Conservation (phyloP, 2,329 filamentous ascomycete species). For the Alternaria consortialis region DNA sequence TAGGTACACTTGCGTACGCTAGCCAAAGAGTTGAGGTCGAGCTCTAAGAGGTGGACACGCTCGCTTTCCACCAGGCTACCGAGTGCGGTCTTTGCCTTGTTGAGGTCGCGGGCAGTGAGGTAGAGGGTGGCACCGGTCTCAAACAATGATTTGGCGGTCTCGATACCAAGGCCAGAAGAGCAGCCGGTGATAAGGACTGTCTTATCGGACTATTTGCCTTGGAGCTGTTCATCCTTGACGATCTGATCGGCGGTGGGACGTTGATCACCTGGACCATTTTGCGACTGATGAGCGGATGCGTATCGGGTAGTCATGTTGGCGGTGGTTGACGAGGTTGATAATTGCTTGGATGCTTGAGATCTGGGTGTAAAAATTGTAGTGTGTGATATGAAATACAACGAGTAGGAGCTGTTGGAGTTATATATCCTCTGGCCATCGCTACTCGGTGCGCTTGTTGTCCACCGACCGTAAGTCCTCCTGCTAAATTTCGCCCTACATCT, state of each 20-base stretch:
- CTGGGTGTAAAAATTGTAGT: too few relatives aligned
- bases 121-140: constrained; percentile 59
- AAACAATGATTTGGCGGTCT: constrained; percentile 52
- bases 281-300: constrained; percentile 15
- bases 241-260: constrained; percentile 55
- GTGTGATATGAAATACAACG: too few relatives aligned
- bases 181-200: constrained; percentile 32
- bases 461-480: too few relatives aligned
- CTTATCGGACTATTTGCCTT: constrained; percentile 24
- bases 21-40: constrained; percentile 32
- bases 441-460: too few relatives aligned
- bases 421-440: too few relatives aligned
- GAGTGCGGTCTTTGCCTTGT: constrained; percentile 30
- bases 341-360: not conserved
- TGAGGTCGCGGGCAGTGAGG: constrained; percentile 51
- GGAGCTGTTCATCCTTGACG: constrained; percentile 48
- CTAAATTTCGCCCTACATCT: too few relatives aligned
- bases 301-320: constrained; percentile 15
- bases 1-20: constrained; percentile 29
- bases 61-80: constrained; percentile 31
- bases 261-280: constrained; percentile 50
- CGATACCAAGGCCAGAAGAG: constrained; percentile 28
- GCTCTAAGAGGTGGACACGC: constrained; percentile 32
- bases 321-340: not conserved
- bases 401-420: too few relatives aligned